Evolutionary conservation across 768 basidiomycete genomes (phyloP).

Genomic region (Pulveroboletus sp.): DNA sequence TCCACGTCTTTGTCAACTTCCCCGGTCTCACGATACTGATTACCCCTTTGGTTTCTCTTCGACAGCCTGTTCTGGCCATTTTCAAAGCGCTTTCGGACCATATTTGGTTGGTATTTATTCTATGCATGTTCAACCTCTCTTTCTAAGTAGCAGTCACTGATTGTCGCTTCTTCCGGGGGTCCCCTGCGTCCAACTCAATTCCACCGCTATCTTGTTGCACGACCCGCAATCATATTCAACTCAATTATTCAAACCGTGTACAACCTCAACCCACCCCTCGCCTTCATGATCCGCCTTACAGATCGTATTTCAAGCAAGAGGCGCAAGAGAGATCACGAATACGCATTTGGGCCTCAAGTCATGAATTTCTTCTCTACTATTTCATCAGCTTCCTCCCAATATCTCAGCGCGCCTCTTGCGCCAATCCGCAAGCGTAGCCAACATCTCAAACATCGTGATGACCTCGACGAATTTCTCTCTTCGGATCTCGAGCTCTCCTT

Average conservation of each 20-base stretch:
- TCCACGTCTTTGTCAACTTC: slow-evolving; percentile 19
- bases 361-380: slow-evolving; percentile 53
- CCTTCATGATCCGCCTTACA: slow-evolving; percentile 38
- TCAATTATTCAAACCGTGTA: not conserved
- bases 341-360: slow-evolving; percentile 30
- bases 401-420: slow-evolving; percentile 37
- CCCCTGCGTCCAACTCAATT: slow-evolving; percentile 2
- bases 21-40: slow-evolving; percentile 16
- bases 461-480: slow-evolving; percentile 61
- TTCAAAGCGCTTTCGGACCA: slow-evolving; percentile 20
- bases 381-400: slow-evolving; percentile 39
- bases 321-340: slow-evolving; percentile 37
- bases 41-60: slow-evolving; percentile 6
- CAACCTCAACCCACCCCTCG: slow-evolving; percentile 24
- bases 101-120: slow-evolving; percentile 29
- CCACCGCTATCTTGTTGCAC: slow-evolving; percentile 11
- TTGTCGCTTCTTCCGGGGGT: slow-evolving; percentile 3
- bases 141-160: slow-evolving; percentile 11
- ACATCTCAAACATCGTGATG: slow-evolving; percentile 40
- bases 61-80: slow-evolving; percentile 25
- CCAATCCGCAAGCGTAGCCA: slow-evolving; percentile 49
- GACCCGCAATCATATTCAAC: slow-evolving; percentile 9
- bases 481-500: slow-evolving; percentile 82
- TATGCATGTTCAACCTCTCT: slow-evolving; percentile 13
- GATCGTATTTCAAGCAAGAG: slow-evolving; percentile 42